These are phyloP conservation scores for Sutorius eximius DNA, from an alignment of 1,284 basidiomycete species.

Conservation along the genomic window DNA sequence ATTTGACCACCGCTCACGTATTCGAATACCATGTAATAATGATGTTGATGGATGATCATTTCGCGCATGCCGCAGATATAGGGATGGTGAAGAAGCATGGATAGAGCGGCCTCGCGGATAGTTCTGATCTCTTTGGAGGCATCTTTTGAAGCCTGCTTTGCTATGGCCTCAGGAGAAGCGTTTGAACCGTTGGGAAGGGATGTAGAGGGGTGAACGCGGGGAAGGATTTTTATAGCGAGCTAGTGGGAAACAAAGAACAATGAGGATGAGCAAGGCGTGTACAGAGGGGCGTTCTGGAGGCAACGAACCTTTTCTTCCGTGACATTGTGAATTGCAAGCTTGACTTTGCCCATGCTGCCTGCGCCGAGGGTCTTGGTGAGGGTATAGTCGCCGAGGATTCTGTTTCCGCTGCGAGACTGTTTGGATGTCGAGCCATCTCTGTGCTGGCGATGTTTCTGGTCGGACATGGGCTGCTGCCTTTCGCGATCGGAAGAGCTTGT, in stretches of 20 bases:
- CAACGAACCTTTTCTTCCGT: constrained; percentile 88
- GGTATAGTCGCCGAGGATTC: constrained; percentile 90
- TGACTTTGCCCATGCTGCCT: constrained; percentile 99
- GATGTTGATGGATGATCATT: constrained; percentile 93
- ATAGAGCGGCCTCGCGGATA: constrained; percentile 91
- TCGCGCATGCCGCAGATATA: constrained; percentile 99
- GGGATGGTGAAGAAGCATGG: constrained; percentile 93
- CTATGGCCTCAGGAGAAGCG: constrained; percentile 57
- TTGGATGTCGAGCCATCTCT: constrained; percentile 32
- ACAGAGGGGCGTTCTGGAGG: neutral
- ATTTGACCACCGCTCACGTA: constrained; percentile 99
- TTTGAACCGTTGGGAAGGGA: constrained; percentile 46
- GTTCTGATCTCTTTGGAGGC: constrained; percentile 96
- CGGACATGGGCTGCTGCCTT: constrained; percentile 33
- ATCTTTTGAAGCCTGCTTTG: constrained; percentile 86
- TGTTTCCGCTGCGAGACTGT: constrained; percentile 48
- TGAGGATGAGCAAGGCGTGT: constrained; percentile 4
- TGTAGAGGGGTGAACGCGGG: constrained; percentile 67
- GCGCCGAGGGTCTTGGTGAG: constrained; percentile 97
- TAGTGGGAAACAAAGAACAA: constrained; percentile 35
- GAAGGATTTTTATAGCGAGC: constrained; percentile 98
- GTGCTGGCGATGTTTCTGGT: constrained; percentile 36
- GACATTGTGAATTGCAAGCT: constrained; percentile 87
- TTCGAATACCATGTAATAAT: constrained; percentile 99
- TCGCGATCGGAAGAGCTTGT: constrained; percentile 36